Conservation (phyloP, 805 yeast genomes). For the Saccharomycopsis malanga region DNA sequence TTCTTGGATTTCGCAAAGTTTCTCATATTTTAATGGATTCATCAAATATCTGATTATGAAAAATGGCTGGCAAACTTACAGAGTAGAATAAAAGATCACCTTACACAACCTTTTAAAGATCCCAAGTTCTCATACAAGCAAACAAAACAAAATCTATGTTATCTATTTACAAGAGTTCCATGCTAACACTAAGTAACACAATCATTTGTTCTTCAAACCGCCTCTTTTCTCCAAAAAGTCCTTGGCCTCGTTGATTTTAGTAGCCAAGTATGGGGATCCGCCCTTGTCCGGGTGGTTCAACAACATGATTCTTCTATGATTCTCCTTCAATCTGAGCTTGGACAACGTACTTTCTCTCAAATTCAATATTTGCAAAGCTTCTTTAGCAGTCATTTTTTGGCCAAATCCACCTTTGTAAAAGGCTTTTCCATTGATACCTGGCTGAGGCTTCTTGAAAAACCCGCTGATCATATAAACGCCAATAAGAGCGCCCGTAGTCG, state of each 20-base stretch:
- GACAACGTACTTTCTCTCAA: slow-evolving; percentile 59
- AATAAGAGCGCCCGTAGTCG: slow-evolving; percentile 64
- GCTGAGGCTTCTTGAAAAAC: slow-evolving; percentile 53
- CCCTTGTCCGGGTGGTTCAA: slow-evolving; percentile 94
- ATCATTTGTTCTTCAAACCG: slow-evolving; percentile 20
- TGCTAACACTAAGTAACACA: too few species aligned
- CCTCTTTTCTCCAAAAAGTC: slow-evolving; percentile 60
- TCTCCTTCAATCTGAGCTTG: slow-evolving; percentile 62
- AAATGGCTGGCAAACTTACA: too few species aligned
- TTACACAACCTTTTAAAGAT: too few species aligned
- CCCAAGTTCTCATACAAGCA: too few species aligned
- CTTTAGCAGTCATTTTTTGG: slow-evolving; percentile 80
- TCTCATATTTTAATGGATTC: too few species aligned
- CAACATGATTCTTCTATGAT: slow-evolving; percentile 78
- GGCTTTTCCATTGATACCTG: slow-evolving; percentile 59
- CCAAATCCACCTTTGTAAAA: slow-evolving; percentile 88
- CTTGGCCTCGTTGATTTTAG: slow-evolving; percentile 88
- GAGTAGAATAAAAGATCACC: too few species aligned
- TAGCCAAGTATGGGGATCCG: slow-evolving; percentile 83
- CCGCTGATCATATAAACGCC: slow-evolving; percentile 62
- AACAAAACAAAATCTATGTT: too few species aligned
- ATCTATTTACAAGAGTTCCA: too few species aligned
- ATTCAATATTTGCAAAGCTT: slow-evolving; percentile 79
- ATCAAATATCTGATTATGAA: too few species aligned
- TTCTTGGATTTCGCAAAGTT: too few species aligned